Percentiles rank a stretch among this genome's conserved stretches.
Evolutionary conservation across 495 filamentous ascomycete species (phyloP).

Genomic region (Cercophora newfieldiana): DNA sequence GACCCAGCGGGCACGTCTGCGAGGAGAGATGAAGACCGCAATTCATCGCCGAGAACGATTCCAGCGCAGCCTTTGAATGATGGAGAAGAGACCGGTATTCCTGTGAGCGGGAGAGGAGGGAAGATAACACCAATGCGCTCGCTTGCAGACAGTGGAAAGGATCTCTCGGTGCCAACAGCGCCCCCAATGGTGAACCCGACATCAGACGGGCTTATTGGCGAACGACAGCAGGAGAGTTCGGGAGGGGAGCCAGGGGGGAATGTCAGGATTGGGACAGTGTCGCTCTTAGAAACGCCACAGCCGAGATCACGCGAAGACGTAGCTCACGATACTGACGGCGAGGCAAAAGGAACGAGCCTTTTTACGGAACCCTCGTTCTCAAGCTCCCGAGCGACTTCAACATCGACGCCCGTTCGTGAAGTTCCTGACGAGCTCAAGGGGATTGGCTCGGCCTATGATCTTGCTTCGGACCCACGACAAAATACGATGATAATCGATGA

Average conservation of each 20-base stretch:
- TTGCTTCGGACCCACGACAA: background rate
- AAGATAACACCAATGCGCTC: conserved; percentile 18
- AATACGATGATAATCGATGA: conserved; percentile 12
- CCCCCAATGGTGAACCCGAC: background rate
- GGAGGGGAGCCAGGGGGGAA: too few species aligned
- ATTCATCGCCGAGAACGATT: background rate
- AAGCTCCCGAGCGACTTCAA: conserved; percentile 10
- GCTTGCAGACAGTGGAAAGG: conserved; percentile 25
- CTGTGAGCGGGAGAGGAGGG: background rate
- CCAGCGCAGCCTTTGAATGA: background rate
- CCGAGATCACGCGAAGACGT: background rate
- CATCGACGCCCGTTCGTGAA: conserved; percentile 7
- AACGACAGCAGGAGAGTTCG: background rate
- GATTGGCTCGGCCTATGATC: conserved; percentile 24
- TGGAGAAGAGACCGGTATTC: background rate
- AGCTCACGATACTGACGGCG: background rate
- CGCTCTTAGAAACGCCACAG: background rate
- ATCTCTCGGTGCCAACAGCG: conserved; percentile 18
- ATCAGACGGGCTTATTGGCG: background rate
- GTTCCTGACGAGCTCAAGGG: conserved; percentile 27
- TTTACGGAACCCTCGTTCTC: conserved; percentile 9
- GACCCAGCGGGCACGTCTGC: background rate
- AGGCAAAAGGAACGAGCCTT: background rate
- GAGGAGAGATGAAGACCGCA: background rate
- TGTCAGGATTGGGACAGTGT: background rate